Conservation (phyloP, 345 rosid species). For the Raphanus sativus region DNA sequence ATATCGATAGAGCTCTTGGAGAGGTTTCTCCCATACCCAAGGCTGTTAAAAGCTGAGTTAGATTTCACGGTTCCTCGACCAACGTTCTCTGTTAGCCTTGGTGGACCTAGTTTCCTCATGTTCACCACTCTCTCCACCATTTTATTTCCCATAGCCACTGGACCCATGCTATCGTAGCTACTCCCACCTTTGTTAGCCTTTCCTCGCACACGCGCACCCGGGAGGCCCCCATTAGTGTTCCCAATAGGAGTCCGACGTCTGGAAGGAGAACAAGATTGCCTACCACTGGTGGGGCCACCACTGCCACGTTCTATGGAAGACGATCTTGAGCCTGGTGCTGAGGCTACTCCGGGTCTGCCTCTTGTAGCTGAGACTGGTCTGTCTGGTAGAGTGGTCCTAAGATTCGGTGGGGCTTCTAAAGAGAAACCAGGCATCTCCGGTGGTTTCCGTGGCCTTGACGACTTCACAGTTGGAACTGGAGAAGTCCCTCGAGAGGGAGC, state of each 20-base stretch:
- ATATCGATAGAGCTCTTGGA: slow-evolving; percentile 85
- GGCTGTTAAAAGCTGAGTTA: slow-evolving; percentile 46
- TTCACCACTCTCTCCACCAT: slow-evolving; percentile 91
- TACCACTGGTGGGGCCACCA: slow-evolving; percentile 37
- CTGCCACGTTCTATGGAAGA: slow-evolving; percentile 43
- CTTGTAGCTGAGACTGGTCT: slow-evolving; percentile 69
- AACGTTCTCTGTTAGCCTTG: slow-evolving; percentile 47
- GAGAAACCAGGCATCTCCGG: slow-evolving; percentile 60
- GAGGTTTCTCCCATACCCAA: slow-evolving; percentile 75
- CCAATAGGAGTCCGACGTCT: slow-evolving; percentile 55
- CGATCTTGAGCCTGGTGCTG: slow-evolving; percentile 48
- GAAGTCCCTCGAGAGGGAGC: slow-evolving; percentile 59
- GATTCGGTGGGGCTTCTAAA: slow-evolving; percentile 60
- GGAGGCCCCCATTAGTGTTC: slow-evolving; percentile 31
- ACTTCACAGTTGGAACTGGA: slow-evolving; percentile 60
- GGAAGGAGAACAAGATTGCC: slow-evolving; percentile 53
- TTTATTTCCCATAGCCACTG: slow-evolving; percentile 68
- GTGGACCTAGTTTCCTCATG: slow-evolving; percentile 82
- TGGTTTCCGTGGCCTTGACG: slow-evolving; percentile 48
- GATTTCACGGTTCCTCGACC: slow-evolving; percentile 35
- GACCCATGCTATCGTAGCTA: slow-evolving; percentile 55
- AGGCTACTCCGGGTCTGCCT: slow-evolving; percentile 64
- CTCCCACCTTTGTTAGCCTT: slow-evolving; percentile 31
- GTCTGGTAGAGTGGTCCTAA: slow-evolving; percentile 57
- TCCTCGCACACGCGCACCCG: slow-evolving; percentile 41